These are phyloP conservation scores for Schizopora paradoxa DNA, from an alignment of 1,284 basidiomycete species.

Conservation along the genomic window DNA sequence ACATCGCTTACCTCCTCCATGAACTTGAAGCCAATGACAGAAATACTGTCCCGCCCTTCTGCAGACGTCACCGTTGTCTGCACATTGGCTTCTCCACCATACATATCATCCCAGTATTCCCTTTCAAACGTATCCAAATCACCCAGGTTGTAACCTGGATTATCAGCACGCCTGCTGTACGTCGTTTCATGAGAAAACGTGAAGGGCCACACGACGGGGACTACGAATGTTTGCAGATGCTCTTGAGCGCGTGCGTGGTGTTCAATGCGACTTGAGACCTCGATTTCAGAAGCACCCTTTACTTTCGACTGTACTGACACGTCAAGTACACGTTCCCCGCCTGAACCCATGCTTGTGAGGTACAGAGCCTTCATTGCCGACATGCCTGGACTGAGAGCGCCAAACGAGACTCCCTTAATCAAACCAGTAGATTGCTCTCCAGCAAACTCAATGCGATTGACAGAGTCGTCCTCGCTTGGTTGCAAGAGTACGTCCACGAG, in stretches of 20 bases:
- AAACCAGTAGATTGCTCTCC: constrained; percentile 59
- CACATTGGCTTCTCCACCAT: constrained; percentile 52
- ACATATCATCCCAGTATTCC: constrained; percentile 47
- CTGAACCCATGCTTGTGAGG: constrained; percentile 51
- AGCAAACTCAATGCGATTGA: constrained; percentile 57
- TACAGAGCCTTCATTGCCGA: constrained; percentile 53
- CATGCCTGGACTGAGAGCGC: constrained; percentile 52
- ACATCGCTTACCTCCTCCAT: constrained; percentile 45
- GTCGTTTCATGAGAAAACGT: constrained; percentile 41
- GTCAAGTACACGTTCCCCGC: constrained; percentile 66
- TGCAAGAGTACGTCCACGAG: constrained; percentile 71
- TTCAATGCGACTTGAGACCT: constrained; percentile 25
- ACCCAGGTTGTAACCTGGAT: constrained; percentile 36
- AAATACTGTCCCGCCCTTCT: constrained; percentile 34
- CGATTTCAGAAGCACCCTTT: constrained; percentile 21
- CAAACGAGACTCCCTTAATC: constrained; percentile 67
- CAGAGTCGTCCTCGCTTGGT: constrained; percentile 73
- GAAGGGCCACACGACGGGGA: constrained; percentile 56
- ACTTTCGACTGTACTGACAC: constrained; percentile 62
- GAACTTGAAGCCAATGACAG: constrained; percentile 45
- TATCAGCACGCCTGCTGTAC: constrained; percentile 39
- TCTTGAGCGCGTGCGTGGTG: no score
- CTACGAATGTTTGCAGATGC: constrained; percentile 53
- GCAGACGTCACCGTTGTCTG: constrained; percentile 43
- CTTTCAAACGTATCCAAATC: constrained; percentile 54